Evolutionary conservation across 257 asterid genomes (phyloP).

Genomic region (Nicotiana tabacum): DNA sequence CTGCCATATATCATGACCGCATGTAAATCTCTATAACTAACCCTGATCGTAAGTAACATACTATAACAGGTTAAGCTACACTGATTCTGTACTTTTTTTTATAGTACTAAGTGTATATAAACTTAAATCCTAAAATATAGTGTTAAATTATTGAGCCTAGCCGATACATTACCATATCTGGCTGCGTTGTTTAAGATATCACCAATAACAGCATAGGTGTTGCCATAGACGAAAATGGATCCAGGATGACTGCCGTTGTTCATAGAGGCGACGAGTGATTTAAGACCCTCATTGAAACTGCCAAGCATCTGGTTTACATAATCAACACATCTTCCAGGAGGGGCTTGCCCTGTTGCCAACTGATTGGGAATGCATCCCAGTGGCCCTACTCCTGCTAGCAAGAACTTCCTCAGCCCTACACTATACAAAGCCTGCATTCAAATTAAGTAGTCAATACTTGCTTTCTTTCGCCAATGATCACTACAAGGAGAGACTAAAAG

Average conservation of each 20-base stretch:
- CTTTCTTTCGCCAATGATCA: neutral
- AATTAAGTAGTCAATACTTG: neutral
- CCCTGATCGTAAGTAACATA: neutral
- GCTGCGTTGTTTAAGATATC: constrained; percentile 55
- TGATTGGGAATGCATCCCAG: constrained; percentile 87
- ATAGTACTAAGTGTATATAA: too few species aligned
- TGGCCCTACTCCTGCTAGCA: constrained; percentile 72
- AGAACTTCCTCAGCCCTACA: constrained; percentile 67
- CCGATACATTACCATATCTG: constrained; percentile 26
- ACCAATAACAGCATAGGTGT: constrained; percentile 54
- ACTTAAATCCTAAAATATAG: neutral
- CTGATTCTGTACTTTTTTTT: neutral
- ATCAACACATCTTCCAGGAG: constrained; percentile 76
- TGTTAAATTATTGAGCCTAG: neutral
- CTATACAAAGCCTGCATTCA: constrained; percentile 46
- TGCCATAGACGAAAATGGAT: constrained; percentile 61
- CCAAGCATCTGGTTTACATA: constrained; percentile 74
- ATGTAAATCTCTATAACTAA: too few species aligned
- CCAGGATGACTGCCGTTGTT: constrained; percentile 77
- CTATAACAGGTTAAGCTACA: neutral
- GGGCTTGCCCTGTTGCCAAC: constrained; percentile 59
- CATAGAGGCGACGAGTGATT: constrained; percentile 43
- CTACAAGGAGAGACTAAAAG: neutral
- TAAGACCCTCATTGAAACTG: constrained; percentile 55
- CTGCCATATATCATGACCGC: constrained; percentile 8